Conservation (phyloP, 73 alveolate genomes). For the Paramecium octaurelia region DNA sequence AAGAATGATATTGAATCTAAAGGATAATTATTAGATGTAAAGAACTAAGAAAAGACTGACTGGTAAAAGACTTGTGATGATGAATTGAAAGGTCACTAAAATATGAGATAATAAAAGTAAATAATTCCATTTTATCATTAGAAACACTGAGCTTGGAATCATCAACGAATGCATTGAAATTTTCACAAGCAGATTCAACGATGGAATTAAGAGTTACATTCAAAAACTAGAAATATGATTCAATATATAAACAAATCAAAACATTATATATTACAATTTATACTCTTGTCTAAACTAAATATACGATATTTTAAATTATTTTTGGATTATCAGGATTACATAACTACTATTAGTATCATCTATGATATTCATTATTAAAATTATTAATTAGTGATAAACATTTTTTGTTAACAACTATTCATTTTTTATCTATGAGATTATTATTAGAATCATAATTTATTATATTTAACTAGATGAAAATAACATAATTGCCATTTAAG, state of each 20-base stretch:
- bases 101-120: not conserved
- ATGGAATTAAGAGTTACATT: slow-evolving; percentile 21
- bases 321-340: too few relatives aligned
- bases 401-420: too few relatives aligned
- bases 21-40: not conserved
- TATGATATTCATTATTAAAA: too few relatives aligned
- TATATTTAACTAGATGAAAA: too few relatives aligned
- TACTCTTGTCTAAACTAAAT: not conserved
- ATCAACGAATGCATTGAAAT: slow-evolving; percentile 39
- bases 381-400: too few relatives aligned
- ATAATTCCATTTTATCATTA: not conserved
- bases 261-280: not conserved
- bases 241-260: not conserved
- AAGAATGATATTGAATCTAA: not conserved
- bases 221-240: slow-evolving; percentile 38
- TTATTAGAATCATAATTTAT: too few relatives aligned
- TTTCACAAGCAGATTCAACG: slow-evolving; percentile 37
- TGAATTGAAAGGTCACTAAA: slow-evolving; percentile 19
- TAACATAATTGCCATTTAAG: too few relatives aligned
- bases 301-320: too few relatives aligned
- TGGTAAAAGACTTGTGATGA: slow-evolving; percentile 47
- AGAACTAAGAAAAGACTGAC: not conserved
- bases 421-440: too few relatives aligned
- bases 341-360: not conserved
- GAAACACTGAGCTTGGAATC: slow-evolving; percentile 15